Evolutionary conservation across 2,329 filamentous ascomycete species (phyloP).

Genomic region (Parastagonospora avenae): DNA sequence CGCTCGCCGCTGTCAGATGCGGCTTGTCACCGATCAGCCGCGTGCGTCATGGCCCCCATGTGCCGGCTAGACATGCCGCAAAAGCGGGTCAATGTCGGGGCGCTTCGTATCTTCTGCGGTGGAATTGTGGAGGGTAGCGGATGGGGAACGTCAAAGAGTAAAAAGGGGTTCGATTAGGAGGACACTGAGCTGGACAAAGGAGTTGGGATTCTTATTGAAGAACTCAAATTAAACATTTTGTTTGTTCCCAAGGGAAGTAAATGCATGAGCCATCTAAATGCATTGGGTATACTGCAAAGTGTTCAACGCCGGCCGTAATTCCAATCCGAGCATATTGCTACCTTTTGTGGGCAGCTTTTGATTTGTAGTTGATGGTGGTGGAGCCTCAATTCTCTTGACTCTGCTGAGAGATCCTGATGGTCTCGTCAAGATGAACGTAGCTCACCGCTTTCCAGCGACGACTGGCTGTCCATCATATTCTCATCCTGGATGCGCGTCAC

Average conservation of each 20-base stretch:
- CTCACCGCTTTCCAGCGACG: background rate
- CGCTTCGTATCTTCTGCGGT: constrained; percentile 17
- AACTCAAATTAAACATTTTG: too few species aligned
- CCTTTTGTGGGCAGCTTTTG: too few species aligned
- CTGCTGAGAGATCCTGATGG: background rate
- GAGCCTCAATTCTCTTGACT: too few species aligned
- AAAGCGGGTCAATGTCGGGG: constrained; percentile 11
- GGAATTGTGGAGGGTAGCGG: background rate
- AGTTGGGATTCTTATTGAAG: too few species aligned
- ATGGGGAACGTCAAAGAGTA: background rate
- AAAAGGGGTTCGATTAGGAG: background rate
- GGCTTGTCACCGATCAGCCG: constrained; percentile 14
- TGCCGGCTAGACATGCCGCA: constrained; percentile 6
- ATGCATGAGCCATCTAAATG: too few species aligned
- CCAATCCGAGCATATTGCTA: too few species aligned
- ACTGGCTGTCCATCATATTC: too few species aligned
- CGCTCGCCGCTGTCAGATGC: constrained; percentile 7
- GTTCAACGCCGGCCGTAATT: too few species aligned
- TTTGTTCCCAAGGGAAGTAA: too few species aligned
- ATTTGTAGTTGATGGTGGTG: too few species aligned
- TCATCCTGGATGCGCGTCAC: too few species aligned
- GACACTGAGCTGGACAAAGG: background rate
- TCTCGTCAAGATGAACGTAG: background rate
- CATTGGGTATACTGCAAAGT: too few species aligned
- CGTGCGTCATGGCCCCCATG: constrained; percentile 13